Base-by-base conservation (phyloP, 495 filamentous ascomycete species). In the Aspergillus mulundensis region DNA sequence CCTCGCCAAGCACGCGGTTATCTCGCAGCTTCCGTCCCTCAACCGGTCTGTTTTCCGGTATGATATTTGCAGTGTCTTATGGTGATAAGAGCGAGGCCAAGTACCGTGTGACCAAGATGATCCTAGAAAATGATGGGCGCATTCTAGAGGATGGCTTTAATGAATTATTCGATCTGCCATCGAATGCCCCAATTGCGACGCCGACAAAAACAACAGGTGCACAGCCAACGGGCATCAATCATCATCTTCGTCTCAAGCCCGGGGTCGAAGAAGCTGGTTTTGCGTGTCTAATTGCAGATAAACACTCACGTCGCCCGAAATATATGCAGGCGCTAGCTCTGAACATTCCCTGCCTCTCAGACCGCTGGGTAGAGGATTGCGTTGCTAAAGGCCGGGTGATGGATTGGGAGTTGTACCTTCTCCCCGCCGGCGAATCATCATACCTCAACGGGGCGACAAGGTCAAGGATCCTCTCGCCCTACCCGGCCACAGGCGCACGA, bases 271-370 rank as follows among this genome's bases (percentile, higher is more conserved):
- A 76, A 11, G 70, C 87, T 0, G 89, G 90, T 5, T 97, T 98
- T 68, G 80, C 85, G 0, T 90, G 87, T 20, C 73, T 97, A 16
- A 91, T 98, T 57, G 86, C 94, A 0, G 88, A 97, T 67, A 81
- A 81, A 24, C 86, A 96, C 68, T 95, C 87, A 12, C 85, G 94
- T n/a, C 87, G 88, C 53, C 83, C 85, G 34, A 98, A 98, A 60
- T 96, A 94, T 70, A 87, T 98, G 79, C 93, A 97, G 67, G 94
- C 94, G 0, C 83, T 98, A 12, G 92, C 95, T 7, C 81, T 98
- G 4, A 89, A 90, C 5, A 67, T 98, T 1, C 95, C 95, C 0
- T 95, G 90, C 59, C 77, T 98, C 6, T 84, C 87, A 5, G 78
- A 78, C 0, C 82, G 84, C 28, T 98, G 95, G 95, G 74, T 97